Percentiles rank a stretch among this genome's conserved stretches.
Evolutionary conservation across 2,329 filamentous ascomycete species (phyloP).

Genomic region (Didymella keratinophila): DNA sequence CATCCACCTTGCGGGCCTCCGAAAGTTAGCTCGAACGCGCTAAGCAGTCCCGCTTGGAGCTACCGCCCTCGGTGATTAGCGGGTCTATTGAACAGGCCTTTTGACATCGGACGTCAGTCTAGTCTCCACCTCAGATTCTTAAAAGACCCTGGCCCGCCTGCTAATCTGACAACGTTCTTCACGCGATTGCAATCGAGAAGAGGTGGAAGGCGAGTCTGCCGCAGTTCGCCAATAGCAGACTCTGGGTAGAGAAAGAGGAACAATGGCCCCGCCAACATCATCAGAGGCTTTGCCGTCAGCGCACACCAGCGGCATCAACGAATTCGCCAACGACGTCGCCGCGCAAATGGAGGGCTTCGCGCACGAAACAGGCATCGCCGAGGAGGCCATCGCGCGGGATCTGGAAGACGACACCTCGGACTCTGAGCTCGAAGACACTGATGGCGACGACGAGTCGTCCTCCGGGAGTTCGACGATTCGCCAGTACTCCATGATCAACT

Average conservation of each 20-base stretch:
- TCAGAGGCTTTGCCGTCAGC: not conserved
- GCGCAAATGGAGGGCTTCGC: slow-evolving; percentile 44
- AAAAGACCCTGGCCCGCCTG: slow-evolving; percentile 12
- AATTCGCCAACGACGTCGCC: slow-evolving; percentile 34
- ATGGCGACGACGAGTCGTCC: slow-evolving; percentile 59
- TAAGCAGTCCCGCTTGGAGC: slow-evolving; percentile 11
- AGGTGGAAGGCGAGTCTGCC: slow-evolving; percentile 7
- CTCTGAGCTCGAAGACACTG: slow-evolving; percentile 57
- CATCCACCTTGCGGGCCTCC: not conserved
- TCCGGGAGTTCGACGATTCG: slow-evolving; percentile 57
- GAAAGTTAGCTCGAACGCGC: slow-evolving; percentile 9
- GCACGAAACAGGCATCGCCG: slow-evolving; percentile 46
- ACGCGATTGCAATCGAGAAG: not conserved
- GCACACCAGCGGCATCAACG: slow-evolving; percentile 10
- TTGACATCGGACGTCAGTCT: slow-evolving; percentile 15
- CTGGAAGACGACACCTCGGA: slow-evolving; percentile 58
- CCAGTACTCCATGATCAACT: slow-evolving; percentile 63
- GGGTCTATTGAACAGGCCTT: not conserved
- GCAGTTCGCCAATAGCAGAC: not conserved
- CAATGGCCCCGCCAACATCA: slow-evolving; percentile 12
- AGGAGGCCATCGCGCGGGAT: slow-evolving; percentile 50
- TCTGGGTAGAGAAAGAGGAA: not conserved
- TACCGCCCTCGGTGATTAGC: slow-evolving; percentile 19
- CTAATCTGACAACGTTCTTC: not conserved
- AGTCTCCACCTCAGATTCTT: slow-evolving; percentile 17